Conservation (phyloP, 2,329 filamentous ascomycete genomes). For the Clarireedia paspali region DNA sequence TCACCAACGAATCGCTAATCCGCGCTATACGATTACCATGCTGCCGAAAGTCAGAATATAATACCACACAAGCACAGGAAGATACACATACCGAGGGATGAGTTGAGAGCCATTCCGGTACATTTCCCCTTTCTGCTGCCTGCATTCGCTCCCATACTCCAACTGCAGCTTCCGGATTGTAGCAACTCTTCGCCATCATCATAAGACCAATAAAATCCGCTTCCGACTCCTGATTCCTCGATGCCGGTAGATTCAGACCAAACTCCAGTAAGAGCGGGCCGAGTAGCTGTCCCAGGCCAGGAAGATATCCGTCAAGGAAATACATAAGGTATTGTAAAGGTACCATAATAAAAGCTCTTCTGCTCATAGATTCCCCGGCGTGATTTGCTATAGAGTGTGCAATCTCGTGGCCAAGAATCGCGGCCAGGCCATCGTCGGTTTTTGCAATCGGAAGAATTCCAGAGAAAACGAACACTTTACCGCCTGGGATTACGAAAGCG, state of each 20-base stretch:
- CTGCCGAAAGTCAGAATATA: constrained; percentile 27
- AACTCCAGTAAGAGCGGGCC: constrained; percentile 40
- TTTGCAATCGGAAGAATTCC: constrained; percentile 62
- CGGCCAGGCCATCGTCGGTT: constrained; percentile 62
- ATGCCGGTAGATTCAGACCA: constrained; percentile 60
- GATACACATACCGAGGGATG: constrained; percentile 57
- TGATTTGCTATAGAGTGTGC: constrained; percentile 68
- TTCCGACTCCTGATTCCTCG: constrained; percentile 65
- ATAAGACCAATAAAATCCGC: constrained; percentile 75
- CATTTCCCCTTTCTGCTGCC: constrained; percentile 38
- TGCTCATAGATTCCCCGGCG: constrained; percentile 52
- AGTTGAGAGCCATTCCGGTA: constrained; percentile 67
- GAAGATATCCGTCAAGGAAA: constrained; percentile 26
- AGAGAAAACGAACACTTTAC: constrained; percentile 73
- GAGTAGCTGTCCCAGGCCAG: constrained; percentile 20
- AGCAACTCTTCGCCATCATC: constrained; percentile 78
- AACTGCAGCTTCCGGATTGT: constrained; percentile 59
- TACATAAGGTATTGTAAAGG: constrained; percentile 31
- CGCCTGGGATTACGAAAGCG: constrained; percentile 70
- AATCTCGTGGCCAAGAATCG: constrained; percentile 73
- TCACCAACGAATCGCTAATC: constrained; percentile 55
- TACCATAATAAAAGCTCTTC: constrained; percentile 29
- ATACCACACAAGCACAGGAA: not conserved
- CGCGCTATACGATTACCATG: constrained; percentile 57
- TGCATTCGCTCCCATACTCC: constrained; percentile 64